Conservation (phyloP, 768 basidiomycete genomes). For the Mycena latifolia region DNA sequence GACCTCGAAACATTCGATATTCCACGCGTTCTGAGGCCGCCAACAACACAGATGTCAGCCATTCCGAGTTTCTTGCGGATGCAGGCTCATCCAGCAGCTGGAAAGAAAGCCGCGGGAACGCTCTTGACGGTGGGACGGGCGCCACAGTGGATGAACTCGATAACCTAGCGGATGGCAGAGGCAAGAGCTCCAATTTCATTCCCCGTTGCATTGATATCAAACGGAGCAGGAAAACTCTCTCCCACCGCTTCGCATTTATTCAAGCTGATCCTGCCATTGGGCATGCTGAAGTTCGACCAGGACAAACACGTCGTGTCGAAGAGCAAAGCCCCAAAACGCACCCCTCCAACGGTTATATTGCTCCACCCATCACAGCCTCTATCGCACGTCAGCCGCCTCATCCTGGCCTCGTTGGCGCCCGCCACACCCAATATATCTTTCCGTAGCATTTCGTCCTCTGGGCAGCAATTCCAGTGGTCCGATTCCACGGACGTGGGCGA, state of each 20-base stretch:
- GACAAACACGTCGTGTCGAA: slow-evolving; percentile 20
- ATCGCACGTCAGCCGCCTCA: slow-evolving; percentile 71
- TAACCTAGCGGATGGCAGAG: slow-evolving; percentile 17
- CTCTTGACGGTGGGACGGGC: slow-evolving; percentile 14
- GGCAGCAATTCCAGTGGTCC: slow-evolving; percentile 64
- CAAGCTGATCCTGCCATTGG: slow-evolving; percentile 71
- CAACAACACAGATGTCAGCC: slow-evolving; percentile 30
- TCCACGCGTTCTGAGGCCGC: slow-evolving; percentile 22
- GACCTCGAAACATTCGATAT: slow-evolving; percentile 7
- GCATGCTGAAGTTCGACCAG: slow-evolving; percentile 36
- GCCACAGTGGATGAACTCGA: slow-evolving; percentile 14
- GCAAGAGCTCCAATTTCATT: not conserved
- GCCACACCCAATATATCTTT: slow-evolving; percentile 57
- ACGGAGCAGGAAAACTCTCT: slow-evolving; percentile 64
- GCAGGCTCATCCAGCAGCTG: slow-evolving; percentile 14
- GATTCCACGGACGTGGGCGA: slow-evolving; percentile 75
- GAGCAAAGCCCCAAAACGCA: slow-evolving; percentile 13
- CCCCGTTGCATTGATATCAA: not conserved
- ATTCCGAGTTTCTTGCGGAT: slow-evolving; percentile 24
- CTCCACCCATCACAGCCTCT: slow-evolving; percentile 79
- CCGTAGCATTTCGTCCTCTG: slow-evolving; percentile 49
- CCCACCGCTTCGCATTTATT: slow-evolving; percentile 76
- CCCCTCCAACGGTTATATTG: slow-evolving; percentile 66
- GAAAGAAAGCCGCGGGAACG: slow-evolving; percentile 13
- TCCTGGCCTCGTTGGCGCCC: slow-evolving; percentile 58